phyloP scores from a whole-genome alignment of 768 basidiomycete genomes.

The Cytidiella melzeri region DNA sequence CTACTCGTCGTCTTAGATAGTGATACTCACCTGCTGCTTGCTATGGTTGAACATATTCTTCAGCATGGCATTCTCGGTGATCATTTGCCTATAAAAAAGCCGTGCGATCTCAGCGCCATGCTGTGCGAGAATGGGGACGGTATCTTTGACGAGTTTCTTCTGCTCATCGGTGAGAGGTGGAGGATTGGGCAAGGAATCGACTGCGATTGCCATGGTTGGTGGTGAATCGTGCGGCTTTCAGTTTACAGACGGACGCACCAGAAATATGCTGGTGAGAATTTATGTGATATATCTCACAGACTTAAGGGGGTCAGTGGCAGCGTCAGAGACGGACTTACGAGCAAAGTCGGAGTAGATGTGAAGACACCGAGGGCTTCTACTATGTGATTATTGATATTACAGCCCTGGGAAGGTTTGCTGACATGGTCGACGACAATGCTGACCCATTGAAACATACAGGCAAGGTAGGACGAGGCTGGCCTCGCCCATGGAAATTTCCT shows the following conservation, averaged over 20 bases:
- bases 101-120: constrained; percentile 18
- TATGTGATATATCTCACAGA: not conserved
- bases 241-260: no score
- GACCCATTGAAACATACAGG: no score
- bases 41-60: constrained; percentile 19
- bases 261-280: not conserved
- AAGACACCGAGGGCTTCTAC: no score
- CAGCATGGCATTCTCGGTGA: constrained; percentile 16
- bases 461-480: no score
- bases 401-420: no score
- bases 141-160: constrained; percentile 16
- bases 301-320: not conserved
- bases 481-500: no score
- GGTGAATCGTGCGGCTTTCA: no score
- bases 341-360: no score
- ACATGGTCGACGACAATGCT: no score
- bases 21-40: constrained; percentile 16
- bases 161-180: constrained; percentile 18
- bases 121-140: constrained; percentile 16
- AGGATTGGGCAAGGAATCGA: constrained; percentile 13
- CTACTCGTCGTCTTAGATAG: no score
- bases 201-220: no score
- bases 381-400: no score
- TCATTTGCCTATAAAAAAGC: constrained; percentile 20
- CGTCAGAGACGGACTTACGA: not conserved